Evolutionary conservation across 1,284 basidiomycete genomes (phyloP), one percentile per base, ranked within the genome.

Genomic region (Pyrrhoderma lamaoense): DNA sequence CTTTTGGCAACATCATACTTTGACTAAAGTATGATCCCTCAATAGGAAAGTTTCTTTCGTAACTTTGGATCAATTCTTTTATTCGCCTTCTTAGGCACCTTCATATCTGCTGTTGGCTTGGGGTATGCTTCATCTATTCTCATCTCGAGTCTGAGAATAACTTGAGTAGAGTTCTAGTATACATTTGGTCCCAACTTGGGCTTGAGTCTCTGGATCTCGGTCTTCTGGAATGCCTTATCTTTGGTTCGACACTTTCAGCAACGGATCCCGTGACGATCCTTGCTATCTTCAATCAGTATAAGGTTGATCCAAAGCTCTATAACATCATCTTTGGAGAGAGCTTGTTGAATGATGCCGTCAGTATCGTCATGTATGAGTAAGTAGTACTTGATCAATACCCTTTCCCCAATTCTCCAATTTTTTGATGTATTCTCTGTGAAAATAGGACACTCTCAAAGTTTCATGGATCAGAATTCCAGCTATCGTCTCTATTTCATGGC

Each of bases 301-400:
- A 98, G 67, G 95, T 99, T 55, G 95, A 99, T 67, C 94, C 96
- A 0, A 96, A 98, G 66, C 77, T 99, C 3, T 99, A 99, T 71
- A 89, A 85, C 49, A 82, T 99, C 69, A 99, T 99, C 61, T 99
- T 99, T 65, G 96, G 96, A 31, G 95, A 99, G 69, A 91, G 87
- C 65, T 79, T 99, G 56, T 71, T 99, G 56, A 99, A 99, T 70
- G 95, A 99, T 76, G 95, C 95, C 23, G 95, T 99, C 61, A 93
- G 92, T 74, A 99, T 99, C 72, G 95, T 99, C 70, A 96, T 99
- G 91, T 99, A 98, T 69, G 95, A 99, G 91, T 95, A 64, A 75
- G 91, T 87, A 50, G n/a, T 13, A 23, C 47, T 38, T 55, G 43
- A 31, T 31, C 14, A 40, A 14, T 5, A 16, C 16, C 9, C 16